phyloP scores from a whole-genome alignment of 768 basidiomycete species.

The Serendipita sp. region DNA sequence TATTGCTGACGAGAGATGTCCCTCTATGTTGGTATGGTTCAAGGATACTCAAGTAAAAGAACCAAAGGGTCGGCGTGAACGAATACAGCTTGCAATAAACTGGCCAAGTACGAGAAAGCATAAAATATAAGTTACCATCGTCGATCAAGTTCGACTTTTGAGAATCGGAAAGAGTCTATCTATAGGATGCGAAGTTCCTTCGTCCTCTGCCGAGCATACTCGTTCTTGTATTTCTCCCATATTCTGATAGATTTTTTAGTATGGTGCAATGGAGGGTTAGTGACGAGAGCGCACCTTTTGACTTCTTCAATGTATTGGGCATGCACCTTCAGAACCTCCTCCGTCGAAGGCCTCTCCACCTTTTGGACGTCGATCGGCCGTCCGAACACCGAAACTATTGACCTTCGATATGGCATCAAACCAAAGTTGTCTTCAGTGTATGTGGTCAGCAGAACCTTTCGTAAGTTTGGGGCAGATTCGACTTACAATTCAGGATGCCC shows the following conservation, averaged over 20 bases:
- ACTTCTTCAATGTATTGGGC: constrained; percentile 83
- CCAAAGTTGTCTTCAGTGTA: constrained; percentile 67
- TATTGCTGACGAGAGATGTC: neutral
- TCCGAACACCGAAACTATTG: constrained; percentile 94
- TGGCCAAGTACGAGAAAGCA: no score
- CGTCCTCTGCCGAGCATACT: constrained; percentile 71
- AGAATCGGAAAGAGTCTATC: neutral
- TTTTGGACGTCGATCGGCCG: constrained; percentile 69
- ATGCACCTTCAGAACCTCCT: constrained; percentile 67
- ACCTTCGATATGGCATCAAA: constrained; percentile 86
- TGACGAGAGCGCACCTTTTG: constrained; percentile 44
- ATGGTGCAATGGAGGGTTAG: neutral
- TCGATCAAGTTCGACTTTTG: neutral
- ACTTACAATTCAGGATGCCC: constrained; percentile 82
- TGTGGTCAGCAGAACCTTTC: neutral
- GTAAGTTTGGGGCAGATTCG: neutral
- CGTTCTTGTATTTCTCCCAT: constrained; percentile 92
- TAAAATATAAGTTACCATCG: neutral
- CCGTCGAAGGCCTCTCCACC: constrained; percentile 64
- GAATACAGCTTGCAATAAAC: no score
- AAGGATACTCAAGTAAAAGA: no score
- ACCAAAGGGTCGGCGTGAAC: no score
- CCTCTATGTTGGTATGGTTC: no score
- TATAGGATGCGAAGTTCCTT: constrained; percentile 58
- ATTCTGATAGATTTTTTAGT: constrained; percentile 36